phyloP scores from a whole-genome alignment of 495 filamentous ascomycete genomes.

The Hypoxylon fragiforme region DNA sequence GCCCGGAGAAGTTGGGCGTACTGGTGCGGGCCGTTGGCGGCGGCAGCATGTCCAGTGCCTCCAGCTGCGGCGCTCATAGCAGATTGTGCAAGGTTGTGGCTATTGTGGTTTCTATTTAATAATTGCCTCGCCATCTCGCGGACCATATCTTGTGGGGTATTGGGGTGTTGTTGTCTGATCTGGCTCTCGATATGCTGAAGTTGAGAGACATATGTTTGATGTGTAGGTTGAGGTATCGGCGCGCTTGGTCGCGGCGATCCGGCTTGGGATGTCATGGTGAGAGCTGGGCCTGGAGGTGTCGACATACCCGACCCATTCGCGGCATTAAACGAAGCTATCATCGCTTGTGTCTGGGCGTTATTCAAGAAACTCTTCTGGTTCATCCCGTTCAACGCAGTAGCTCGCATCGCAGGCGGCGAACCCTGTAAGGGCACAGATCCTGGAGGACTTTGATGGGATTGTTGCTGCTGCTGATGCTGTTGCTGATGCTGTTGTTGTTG shows the following conservation, averaged over 20 bases:
- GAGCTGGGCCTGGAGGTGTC: constrained; percentile 41
- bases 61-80: constrained; percentile 73
- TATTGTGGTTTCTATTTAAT: constrained; percentile 32
- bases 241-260: constrained; percentile 42
- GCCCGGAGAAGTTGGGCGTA: constrained; percentile 75
- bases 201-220: constrained; percentile 46
- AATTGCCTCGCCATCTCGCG: constrained; percentile 35
- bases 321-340: constrained; percentile 46
- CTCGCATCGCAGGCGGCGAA: constrained; percentile 48
- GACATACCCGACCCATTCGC: constrained; percentile 44
- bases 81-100: constrained; percentile 52
- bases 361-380: constrained; percentile 52
- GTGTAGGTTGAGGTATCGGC: constrained; percentile 37
- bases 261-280: constrained; percentile 43
- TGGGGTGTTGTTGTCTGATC: constrained; percentile 34
- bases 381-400: constrained; percentile 53
- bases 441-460: constrained; percentile 43
- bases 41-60: constrained; percentile 37
- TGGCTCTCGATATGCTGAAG: constrained; percentile 46
- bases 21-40: constrained; percentile 59
- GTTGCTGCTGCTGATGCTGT: constrained; percentile 44
- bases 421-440: constrained; percentile 38
- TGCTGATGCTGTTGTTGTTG: constrained; percentile 42
- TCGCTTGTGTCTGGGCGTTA: constrained; percentile 49
- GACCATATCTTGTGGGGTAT: constrained; percentile 44